A percentile compares a stretch with the other conserved stretches of the same genome.
Conservation (phyloP, 768 basidiomycete genomes). For the Tubosaeta sp. region DNA sequence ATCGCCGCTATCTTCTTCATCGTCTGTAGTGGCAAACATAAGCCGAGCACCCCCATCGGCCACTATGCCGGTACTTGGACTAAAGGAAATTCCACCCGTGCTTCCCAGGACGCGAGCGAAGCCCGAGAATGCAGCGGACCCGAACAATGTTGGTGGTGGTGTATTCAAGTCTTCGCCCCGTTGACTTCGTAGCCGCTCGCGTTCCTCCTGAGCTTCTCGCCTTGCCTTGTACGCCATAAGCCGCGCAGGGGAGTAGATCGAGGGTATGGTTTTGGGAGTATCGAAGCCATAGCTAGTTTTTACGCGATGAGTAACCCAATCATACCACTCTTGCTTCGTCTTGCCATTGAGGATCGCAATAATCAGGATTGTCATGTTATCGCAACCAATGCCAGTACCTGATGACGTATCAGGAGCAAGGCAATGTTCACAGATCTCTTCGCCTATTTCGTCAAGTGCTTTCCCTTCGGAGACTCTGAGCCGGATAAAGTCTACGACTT, state of each 20-base stretch:
- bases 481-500: constrained; percentile 86
- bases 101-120: constrained; percentile 55
- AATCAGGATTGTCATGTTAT: constrained; percentile 97
- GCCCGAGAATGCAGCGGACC: constrained; percentile 39
- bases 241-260: constrained; percentile 67
- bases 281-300: constrained; percentile 67
- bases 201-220: constrained; percentile 52
- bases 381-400: constrained; percentile 92
- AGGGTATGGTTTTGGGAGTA: constrained; percentile 73
- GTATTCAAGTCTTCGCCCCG: constrained; percentile 31
- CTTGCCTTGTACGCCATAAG: constrained; percentile 60
- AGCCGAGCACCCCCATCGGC: constrained; percentile 42
- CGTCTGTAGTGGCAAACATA: constrained; percentile 62
- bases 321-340: constrained; percentile 89
- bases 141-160: constrained; percentile 25
- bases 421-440: constrained; percentile 88
- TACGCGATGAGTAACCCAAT: constrained; percentile 83
- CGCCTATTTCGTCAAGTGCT: constrained; percentile 77
- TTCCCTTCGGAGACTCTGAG: constrained; percentile 76
- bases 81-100: constrained; percentile 63
- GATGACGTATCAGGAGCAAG: constrained; percentile 90
- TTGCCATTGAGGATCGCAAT: constrained; percentile 83
- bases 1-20: constrained; percentile 57
- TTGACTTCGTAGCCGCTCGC: constrained; percentile 37
- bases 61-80: constrained; percentile 50